phyloP scores from a whole-genome alignment of 768 basidiomycete genomes.

The Boletus rubropictus region DNA sequence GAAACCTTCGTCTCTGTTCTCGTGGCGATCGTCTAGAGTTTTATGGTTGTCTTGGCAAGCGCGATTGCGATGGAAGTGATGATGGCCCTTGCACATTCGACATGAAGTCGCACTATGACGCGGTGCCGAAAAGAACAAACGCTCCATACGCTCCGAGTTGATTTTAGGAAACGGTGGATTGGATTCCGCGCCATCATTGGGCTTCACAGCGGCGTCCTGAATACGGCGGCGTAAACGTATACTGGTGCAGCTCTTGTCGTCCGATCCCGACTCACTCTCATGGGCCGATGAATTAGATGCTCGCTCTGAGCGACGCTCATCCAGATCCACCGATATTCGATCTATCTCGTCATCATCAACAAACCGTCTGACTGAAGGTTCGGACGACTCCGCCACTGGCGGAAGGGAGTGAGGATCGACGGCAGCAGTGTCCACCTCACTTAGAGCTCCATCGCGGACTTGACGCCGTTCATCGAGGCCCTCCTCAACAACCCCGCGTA shows the following conservation, averaged over 20 bases:
- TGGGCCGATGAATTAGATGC: slow-evolving; percentile 28
- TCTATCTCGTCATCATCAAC: slow-evolving; percentile 55
- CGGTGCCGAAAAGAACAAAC: slow-evolving; percentile 75
- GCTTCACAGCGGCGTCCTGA: slow-evolving; percentile 2
- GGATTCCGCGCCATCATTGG: slow-evolving; percentile 27
- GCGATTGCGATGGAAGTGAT: slow-evolving; percentile 41
- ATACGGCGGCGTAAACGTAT: not conserved
- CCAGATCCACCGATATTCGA: slow-evolving; percentile 60
- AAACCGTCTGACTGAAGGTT: slow-evolving; percentile 31
- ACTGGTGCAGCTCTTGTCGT: not conserved
- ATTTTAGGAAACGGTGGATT: slow-evolving; percentile 74
- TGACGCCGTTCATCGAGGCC: slow-evolving; percentile 70
- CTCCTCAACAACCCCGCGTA: slow-evolving; percentile 83
- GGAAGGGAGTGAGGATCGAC: not conserved
- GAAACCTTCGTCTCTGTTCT: slow-evolving; percentile 14
- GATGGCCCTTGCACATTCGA: slow-evolving; percentile 50
- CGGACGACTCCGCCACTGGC: slow-evolving; percentile 3
- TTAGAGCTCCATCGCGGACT: slow-evolving; percentile 38
- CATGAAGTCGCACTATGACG: slow-evolving; percentile 70
- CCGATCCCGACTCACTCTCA: slow-evolving; percentile 1
- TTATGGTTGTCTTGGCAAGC: slow-evolving; percentile 30
- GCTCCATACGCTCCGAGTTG: slow-evolving; percentile 69
- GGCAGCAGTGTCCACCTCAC: slow-evolving; percentile 3
- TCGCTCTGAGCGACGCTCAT: slow-evolving; percentile 56
- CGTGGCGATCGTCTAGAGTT: not conserved